These are phyloP conservation scores for Suillus decipiens DNA, from an alignment of 768 basidiomycete genomes.

Conservation along the genomic window DNA sequence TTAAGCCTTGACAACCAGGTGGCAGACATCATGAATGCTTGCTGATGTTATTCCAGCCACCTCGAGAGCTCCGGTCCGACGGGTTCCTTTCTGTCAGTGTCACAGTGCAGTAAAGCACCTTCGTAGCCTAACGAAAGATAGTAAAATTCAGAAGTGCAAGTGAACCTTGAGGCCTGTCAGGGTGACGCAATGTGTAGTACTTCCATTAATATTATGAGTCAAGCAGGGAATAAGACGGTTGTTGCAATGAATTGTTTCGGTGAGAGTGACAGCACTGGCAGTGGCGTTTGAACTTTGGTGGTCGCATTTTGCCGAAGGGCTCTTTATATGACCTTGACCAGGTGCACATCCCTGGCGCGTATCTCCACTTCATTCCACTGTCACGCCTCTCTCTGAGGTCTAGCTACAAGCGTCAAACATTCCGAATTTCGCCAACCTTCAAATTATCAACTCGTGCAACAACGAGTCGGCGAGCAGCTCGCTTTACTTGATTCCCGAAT, in stretches of 20 bases:
- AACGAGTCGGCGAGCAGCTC: constrained; percentile 15
- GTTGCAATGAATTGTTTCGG: neutral
- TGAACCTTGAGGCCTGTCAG: neutral
- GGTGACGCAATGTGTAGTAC: too few relatives aligned
- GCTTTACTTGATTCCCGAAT: constrained; percentile 9
- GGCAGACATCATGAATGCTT: constrained; percentile 15
- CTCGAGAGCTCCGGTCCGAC: constrained; percentile 15
- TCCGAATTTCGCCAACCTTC: constrained; percentile 18
- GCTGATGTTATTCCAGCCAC: constrained; percentile 12
- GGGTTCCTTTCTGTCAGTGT: constrained; percentile 13
- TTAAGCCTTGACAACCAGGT: constrained; percentile 21
- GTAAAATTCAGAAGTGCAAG: neutral
- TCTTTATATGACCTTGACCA: constrained; percentile 8
- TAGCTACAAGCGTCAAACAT: constrained; percentile 13
- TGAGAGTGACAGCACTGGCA: constrained; percentile 13
- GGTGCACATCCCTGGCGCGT: constrained; percentile 8
- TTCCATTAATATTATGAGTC: neutral
- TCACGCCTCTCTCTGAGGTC: constrained; percentile 18
- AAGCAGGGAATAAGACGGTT: constrained; percentile 5
- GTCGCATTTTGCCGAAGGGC: constrained; percentile 17
- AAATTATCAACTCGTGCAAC: constrained; percentile 5
- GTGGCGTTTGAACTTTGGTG: constrained; percentile 11
- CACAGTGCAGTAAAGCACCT: neutral
- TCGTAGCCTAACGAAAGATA: neutral
- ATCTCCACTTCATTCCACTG: constrained; percentile 10